Evolutionary conservation across 257 asterid species (phyloP), one percentile per base, ranked within the genome.

Genomic region (Schizonepeta tenuifolia): DNA sequence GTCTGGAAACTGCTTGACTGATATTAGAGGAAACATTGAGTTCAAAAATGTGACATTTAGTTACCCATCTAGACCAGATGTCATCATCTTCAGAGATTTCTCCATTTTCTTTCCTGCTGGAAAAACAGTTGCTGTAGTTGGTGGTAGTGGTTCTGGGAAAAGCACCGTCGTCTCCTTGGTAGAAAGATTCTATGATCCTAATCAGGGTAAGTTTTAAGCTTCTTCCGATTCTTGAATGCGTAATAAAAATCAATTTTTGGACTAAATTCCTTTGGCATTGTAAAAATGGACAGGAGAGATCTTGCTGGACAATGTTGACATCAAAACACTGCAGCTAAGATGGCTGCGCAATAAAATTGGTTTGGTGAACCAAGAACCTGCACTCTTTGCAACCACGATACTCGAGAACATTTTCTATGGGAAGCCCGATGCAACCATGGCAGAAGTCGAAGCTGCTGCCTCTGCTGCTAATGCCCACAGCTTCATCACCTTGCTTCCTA

Each of bases 71-170:
- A 78, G 99, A 75, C 98, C 99, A 17, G 99, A 95, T 81, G 98
- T 95, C 50, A 70, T 92, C 68, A 89, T 95, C 82, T 95, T 95
- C 73, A 65, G 97, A 81, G 90, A 90, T 72, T 95, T 95, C 78
- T 90, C 97, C 68, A 90, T 95, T 74, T 88, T 87, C 86, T 92
- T 95, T 78, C 98, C 98, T 9, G 99, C 99, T 15, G 99, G 99
- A 50, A 95, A 92, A 78, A 95, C 98, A 0, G 89, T 90, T 51
- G 99, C 99, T 4, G 98, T 95, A 24, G 99, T 95, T 31, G 99
- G 99, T 41, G 99, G 99, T 50, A 94, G 97, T 67, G 99, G 99
- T 67, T 94, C 99, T 0, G 99, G 99, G 56, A 95, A 95, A 85
- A 95, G 98, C 87, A 95, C 99, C 0, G 96, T 95, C 6, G 96